Conservation (phyloP, 306 rosid genomes). For the Gleditsia sinensis region DNA sequence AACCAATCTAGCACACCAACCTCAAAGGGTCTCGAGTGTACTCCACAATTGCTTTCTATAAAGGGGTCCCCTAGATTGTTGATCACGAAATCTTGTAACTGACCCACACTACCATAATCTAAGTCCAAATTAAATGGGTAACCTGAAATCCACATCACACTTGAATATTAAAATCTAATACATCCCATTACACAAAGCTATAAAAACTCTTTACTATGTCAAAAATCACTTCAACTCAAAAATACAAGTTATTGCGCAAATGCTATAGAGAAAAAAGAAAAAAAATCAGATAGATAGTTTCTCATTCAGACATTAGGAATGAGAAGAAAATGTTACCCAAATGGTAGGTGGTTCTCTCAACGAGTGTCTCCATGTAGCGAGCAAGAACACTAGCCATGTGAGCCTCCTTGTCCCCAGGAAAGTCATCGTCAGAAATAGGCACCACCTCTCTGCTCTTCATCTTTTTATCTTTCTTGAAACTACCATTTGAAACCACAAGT, state of each 20-base stretch:
- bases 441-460: too few species aligned
- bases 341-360: not conserved
- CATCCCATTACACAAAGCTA: too few species aligned
- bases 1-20: constrained; percentile 43
- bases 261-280: too few species aligned
- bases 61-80: constrained; percentile 2
- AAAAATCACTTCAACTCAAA: too few species aligned
- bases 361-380: not conserved
- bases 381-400: not conserved
- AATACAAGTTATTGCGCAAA: too few species aligned
- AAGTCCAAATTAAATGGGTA: not conserved
- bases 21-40: not conserved
- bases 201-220: too few species aligned
- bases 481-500: too few species aligned
- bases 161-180: too few species aligned
- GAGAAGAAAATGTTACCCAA: not conserved
- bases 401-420: not conserved
- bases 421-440: not conserved
- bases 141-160: too few species aligned
- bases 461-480: too few species aligned
- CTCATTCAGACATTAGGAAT: not conserved
- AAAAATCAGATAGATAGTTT: too few species aligned
- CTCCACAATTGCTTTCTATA: not conserved
- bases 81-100: not conserved
- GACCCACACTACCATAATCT: not conserved